Conservation (phyloP, 306 rosid species). For the Biancaea sappan region DNA sequence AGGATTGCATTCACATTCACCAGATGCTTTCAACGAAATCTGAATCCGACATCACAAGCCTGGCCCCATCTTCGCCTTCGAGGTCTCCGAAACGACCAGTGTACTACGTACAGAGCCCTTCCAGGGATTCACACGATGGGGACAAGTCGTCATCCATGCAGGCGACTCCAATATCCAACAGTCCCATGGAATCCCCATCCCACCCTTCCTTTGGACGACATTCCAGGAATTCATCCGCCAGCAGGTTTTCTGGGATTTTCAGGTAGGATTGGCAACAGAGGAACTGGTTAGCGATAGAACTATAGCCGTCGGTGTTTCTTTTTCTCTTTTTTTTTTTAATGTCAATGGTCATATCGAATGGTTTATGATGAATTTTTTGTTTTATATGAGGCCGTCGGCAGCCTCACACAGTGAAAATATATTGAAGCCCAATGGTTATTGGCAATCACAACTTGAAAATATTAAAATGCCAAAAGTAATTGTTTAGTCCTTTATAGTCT, state of each 20-base stretch:
- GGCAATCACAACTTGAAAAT: too few species aligned
- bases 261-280: too few species aligned
- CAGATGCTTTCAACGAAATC: conserved; percentile 78
- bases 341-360: too few species aligned
- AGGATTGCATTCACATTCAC: not conserved
- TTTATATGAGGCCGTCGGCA: too few species aligned
- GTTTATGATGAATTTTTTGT: too few species aligned
- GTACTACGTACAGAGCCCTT: conserved; percentile 93
- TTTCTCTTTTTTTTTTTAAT: too few species aligned
- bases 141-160: conserved; percentile 90
- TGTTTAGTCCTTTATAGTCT: too few species aligned
- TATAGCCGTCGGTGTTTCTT: too few species aligned
- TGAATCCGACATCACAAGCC: conserved; percentile 85
- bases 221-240: conserved; percentile 86
- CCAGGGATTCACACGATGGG: conserved; percentile 89
- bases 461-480: too few species aligned
- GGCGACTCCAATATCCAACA: conserved; percentile 83
- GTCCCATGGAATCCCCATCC: conserved; percentile 94
- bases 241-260: conserved; percentile 87
- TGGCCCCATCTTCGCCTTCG: conserved; percentile 90
- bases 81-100: conserved; percentile 82
- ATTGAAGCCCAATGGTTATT: too few species aligned
- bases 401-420: too few species aligned
- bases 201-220: conserved; percentile 92
- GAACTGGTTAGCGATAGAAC: too few species aligned